Base-by-base conservation (phyloP, 2,329 filamentous ascomycete species). In the Elsinoe fawcettii region DNA sequence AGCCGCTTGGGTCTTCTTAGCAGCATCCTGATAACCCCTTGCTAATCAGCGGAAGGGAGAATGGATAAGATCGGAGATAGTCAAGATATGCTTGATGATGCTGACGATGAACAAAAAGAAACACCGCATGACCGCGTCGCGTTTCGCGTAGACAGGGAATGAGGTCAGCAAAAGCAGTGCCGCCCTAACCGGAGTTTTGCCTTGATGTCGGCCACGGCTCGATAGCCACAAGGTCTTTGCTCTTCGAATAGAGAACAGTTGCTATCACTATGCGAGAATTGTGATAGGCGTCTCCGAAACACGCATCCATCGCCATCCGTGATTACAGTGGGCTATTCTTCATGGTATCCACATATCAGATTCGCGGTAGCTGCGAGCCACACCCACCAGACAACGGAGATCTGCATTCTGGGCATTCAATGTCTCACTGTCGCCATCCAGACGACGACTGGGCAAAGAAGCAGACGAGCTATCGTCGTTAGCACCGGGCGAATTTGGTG, bases 161-260 rank as follows among this genome's bases (percentile, higher is more conserved):
- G 46, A 51, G 46, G 46, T 46, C 41, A 25, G 41, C 20, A 23
- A 22, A 12, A 22, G 41, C 41, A 23, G 41, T 51, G 46, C 46
- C 46, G 46, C 8, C 9, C 27, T 51, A 27, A 25, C 46, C 46
- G 46, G 46, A 32, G 25, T 51, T 51, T 51, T 51, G n/a, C 46
- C 46, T n/a, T 9, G 9, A 4, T 37, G 34, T n/a, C 14, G 9
- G 34, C 11, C 5, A 12, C 34, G 34, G 34, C 34, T 37, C 11
- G 34, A 14, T 5, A 14, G 9, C 30, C 30, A 12, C 14, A 37
- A 37, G 34, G 34, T 12, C 11, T 14, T 4, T 12, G 6, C 9
- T 37, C 3, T 8, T 16, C 6, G 12, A 44, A 20, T 12, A 22
- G 8, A 44, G 14, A n/a, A 44, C 39, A 23, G 39, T 44, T 44